These are phyloP conservation scores for Aspergillus tamarii DNA, from an alignment of 2,329 filamentous ascomycete genomes.

Conservation along the genomic window DNA sequence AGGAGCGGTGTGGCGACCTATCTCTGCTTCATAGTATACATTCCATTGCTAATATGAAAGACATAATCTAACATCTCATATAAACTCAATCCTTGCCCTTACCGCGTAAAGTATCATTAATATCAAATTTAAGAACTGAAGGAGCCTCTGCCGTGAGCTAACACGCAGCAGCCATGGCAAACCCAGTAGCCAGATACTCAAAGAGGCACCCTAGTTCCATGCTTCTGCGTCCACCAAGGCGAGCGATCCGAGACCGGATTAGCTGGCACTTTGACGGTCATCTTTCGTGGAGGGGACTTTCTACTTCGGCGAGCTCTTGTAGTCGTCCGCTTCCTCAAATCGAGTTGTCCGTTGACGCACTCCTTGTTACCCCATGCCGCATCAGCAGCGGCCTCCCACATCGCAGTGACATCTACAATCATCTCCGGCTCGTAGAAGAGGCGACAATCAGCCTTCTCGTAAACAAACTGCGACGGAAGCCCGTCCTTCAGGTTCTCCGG, in stretches of 20 bases:
- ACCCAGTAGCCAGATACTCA: background rate
- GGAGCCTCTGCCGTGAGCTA: background rate
- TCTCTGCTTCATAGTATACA: too few relatives aligned
- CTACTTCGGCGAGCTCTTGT: background rate
- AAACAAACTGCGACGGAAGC: background rate
- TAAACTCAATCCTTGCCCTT: too few relatives aligned
- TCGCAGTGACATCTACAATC: background rate
- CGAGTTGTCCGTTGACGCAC: background rate
- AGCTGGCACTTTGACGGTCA: background rate
- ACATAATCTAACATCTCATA: too few relatives aligned
- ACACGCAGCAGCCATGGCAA: background rate
- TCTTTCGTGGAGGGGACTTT: background rate
- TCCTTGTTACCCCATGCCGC: conserved; percentile 1
- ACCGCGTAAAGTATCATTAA: too few relatives aligned
- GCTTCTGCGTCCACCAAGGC: background rate
- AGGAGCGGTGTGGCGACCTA: too few relatives aligned
- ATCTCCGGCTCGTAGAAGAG: background rate
- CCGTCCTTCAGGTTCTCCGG: background rate
- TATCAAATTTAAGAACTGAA: too few relatives aligned
- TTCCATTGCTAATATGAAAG: too few relatives aligned
- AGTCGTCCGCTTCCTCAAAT: background rate
- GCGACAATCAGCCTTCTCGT: background rate
- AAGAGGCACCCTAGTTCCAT: background rate
- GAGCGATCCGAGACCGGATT: background rate
- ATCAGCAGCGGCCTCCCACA: conserved; percentile 1